A percentile compares a stretch with the other conserved stretches of the same genome.
Conservation (phyloP, 805 yeast genomes). For the Naumovozyma castellii region DNA sequence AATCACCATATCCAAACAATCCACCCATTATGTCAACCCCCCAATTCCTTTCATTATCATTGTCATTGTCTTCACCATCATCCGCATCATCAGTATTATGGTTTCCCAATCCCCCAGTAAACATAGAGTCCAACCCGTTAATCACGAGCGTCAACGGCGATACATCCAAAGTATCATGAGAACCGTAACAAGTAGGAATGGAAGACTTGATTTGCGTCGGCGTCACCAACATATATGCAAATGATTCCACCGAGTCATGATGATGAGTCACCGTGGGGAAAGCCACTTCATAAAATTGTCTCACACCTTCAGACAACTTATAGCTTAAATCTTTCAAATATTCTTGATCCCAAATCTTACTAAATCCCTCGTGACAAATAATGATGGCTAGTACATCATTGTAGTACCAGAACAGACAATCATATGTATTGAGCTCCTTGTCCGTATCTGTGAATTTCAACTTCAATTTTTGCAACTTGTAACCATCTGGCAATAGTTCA, state of each 20-base stretch:
- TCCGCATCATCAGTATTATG: neutral
- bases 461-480: slow-evolving; percentile 16
- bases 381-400: slow-evolving; percentile 20
- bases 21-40: slow-evolving; percentile 20
- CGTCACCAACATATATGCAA: slow-evolving; percentile 17
- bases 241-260: slow-evolving; percentile 4
- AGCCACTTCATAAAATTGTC: slow-evolving; percentile 5
- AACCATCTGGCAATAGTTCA: slow-evolving; percentile 17
- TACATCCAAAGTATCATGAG: neutral
- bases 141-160: slow-evolving; percentile 20
- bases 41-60: neutral
- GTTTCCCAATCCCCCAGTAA: slow-evolving; percentile 2
- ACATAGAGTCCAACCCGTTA: slow-evolving; percentile 19
- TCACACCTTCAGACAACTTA: slow-evolving; percentile 16
- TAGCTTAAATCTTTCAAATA: slow-evolving; percentile 22
- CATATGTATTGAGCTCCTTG: slow-evolving; percentile 8
- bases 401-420: slow-evolving; percentile 26
- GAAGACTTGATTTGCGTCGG: slow-evolving; percentile 12
- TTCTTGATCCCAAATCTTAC: slow-evolving; percentile 21
- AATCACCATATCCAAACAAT: slow-evolving; percentile 2
- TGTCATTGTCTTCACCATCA: neutral
- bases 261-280: neutral
- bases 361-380: slow-evolving; percentile 18
- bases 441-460: slow-evolving; percentile 10
- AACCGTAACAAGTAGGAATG: slow-evolving; percentile 17